Percentiles rank a stretch among this genome's conserved stretches.
Conservation (phyloP, 1,284 basidiomycete species). For the Cutaneotrichosporon spelunceum region DNA sequence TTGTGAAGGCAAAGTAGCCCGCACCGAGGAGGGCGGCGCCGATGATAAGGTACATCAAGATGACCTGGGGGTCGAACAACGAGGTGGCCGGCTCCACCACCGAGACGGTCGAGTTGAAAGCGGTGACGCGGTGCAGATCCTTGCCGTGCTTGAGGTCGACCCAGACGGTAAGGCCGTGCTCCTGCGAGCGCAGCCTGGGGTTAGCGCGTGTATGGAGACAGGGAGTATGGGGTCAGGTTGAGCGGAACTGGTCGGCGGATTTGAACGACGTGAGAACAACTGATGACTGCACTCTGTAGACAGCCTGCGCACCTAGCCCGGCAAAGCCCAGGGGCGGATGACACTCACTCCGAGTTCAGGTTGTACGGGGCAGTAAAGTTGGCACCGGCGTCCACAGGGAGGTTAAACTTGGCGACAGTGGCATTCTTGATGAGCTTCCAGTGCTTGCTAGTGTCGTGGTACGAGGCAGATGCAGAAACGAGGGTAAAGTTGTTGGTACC, state of each 20-base stretch:
- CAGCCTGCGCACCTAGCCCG: not conserved
- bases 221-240: not conserved
- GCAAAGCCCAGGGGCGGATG: not conserved
- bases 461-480: constrained; percentile 65
- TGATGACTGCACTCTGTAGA: not conserved
- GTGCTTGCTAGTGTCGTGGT: constrained; percentile 66
- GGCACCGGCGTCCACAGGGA: constrained; percentile 62
- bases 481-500: constrained; percentile 72
- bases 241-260: not conserved
- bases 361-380: constrained; percentile 70
- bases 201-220: constrained; percentile 2
- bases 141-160: constrained; percentile 52
- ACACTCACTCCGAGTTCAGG: constrained; percentile 78
- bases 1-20: constrained; percentile 65
- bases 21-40: constrained; percentile 63
- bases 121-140: constrained; percentile 60
- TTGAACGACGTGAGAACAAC: not conserved
- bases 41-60: constrained; percentile 73
- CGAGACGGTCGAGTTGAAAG: constrained; percentile 73
- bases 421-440: constrained; percentile 62
- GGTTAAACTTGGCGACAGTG: constrained; percentile 61
- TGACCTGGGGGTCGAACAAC: constrained; percentile 72
- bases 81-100: constrained; percentile 77
- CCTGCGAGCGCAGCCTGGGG: constrained; percentile 62
- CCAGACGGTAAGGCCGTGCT: constrained; percentile 74